phyloP scores from a whole-genome alignment of 179 eudicot species.

The Beta macrorhiza region DNA sequence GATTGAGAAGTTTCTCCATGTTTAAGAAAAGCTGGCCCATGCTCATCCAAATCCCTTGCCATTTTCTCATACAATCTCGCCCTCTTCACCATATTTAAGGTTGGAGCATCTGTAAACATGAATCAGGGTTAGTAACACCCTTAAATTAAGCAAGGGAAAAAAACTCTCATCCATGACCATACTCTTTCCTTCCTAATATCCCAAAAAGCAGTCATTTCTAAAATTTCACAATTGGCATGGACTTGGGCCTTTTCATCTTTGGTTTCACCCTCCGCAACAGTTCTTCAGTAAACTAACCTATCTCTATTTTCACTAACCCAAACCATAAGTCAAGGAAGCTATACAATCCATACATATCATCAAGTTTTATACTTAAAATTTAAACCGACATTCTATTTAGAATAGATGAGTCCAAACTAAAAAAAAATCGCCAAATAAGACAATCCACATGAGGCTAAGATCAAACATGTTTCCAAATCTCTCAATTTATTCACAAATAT shows the following conservation, averaged over 20 bases:
- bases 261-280: not conserved
- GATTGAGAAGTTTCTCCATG: constrained; percentile 93
- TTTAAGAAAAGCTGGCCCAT: constrained; percentile 75
- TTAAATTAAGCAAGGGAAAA: not conserved
- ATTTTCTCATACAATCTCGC: constrained; percentile 61
- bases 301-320: not conserved
- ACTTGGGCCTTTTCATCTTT: not conserved
- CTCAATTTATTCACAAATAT: too few relatives aligned
- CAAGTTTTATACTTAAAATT: not conserved
- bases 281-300: not conserved
- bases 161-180: not conserved
- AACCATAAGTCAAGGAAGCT: not conserved
- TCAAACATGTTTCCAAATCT: too few relatives aligned
- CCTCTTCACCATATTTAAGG: constrained; percentile 54
- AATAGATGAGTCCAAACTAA: not conserved
- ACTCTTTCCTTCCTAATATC: not conserved
- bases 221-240: not conserved
- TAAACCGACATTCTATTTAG: not conserved
- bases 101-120: constrained; percentile 38
- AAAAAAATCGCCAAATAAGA: not conserved
- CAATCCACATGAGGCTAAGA: too few relatives aligned
- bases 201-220: not conserved
- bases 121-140: constrained; percentile 10
- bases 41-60: constrained; percentile 76
- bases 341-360: not conserved